phyloP scores from a whole-genome alignment of 495 filamentous ascomycete genomes.

The Aspergillus funiculosus region DNA sequence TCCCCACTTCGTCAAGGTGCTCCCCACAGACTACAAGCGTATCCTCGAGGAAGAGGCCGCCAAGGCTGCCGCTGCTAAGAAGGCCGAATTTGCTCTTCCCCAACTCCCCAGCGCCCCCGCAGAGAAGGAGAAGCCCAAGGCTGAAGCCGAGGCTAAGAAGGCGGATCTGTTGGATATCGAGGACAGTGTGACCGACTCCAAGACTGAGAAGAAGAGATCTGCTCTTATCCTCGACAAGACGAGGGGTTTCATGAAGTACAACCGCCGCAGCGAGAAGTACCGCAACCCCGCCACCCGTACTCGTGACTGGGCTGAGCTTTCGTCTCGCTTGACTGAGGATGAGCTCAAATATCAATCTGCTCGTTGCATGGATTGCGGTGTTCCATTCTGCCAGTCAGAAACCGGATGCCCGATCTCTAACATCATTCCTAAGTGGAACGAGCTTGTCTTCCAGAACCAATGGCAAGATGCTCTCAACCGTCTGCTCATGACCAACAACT shows the following conservation, averaged over 20 bases:
- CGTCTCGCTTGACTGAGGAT: constrained; percentile 83
- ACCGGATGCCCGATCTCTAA: constrained; percentile 97
- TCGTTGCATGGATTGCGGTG: constrained; percentile 99
- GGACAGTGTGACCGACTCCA: constrained; percentile 80
- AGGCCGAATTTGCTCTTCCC: constrained; percentile 77
- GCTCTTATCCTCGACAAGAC: constrained; percentile 97
- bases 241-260: constrained; percentile 98
- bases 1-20: constrained; percentile 85
- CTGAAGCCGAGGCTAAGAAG: constrained; percentile 60
- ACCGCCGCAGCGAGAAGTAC: constrained; percentile 91
- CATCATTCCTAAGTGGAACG: constrained; percentile 99
- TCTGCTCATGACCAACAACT: constrained; percentile 98
- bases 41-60: constrained; percentile 80
- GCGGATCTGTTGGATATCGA: constrained; percentile 89
- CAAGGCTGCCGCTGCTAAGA: constrained; percentile 80
- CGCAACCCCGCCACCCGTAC: constrained; percentile 78
- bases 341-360: constrained; percentile 98
- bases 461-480: constrained; percentile 96
- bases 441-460: constrained; percentile 85
- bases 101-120: constrained; percentile 57
- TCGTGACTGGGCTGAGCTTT: constrained; percentile 94
- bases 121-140: constrained; percentile 51
- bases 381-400: constrained; percentile 98
- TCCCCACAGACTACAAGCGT: constrained; percentile 97
- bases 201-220: constrained; percentile 88